A percentile compares a stretch with the other conserved stretches of the same genome.
Conservation (phyloP, 2,329 filamentous ascomycete genomes). For the Dothideomycetes sp. region DNA sequence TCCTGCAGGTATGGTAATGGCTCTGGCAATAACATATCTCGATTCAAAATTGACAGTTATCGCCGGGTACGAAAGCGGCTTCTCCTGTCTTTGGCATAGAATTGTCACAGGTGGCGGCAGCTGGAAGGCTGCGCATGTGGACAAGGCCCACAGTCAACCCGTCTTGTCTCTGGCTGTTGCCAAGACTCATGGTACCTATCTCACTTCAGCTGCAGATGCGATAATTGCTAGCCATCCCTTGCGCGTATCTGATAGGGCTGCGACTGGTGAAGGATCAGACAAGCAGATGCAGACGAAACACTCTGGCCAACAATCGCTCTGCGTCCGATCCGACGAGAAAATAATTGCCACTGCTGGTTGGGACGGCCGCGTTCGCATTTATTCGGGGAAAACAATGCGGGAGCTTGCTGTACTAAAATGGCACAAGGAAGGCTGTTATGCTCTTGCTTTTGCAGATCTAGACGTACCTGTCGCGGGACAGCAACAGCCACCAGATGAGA, state of each 20-base stretch:
- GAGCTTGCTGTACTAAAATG: constrained; percentile 89
- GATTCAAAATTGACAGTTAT: constrained; percentile 48
- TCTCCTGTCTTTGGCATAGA: constrained; percentile 43
- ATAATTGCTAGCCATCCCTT: constrained; percentile 67
- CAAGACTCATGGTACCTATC: constrained; percentile 44
- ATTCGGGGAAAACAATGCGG: constrained; percentile 67
- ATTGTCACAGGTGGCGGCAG: constrained; percentile 33
- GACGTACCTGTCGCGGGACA: not conserved
- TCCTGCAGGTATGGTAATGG: constrained; percentile 76
- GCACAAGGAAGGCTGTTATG: constrained; percentile 83
- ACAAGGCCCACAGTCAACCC: constrained; percentile 65
- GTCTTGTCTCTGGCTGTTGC: constrained; percentile 52
- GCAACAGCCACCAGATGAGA: too few relatives aligned
- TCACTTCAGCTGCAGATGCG: constrained; percentile 76
- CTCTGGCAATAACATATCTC: constrained; percentile 45
- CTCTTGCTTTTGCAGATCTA: constrained; percentile 57
- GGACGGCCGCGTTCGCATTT: constrained; percentile 75
- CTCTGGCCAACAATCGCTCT: constrained; percentile 74
- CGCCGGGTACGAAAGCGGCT: constrained; percentile 78
- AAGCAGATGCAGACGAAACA: constrained; percentile 60
- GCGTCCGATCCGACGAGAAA: constrained; percentile 65
- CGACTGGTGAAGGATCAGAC: constrained; percentile 4
- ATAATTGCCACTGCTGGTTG: constrained; percentile 88
- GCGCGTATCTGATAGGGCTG: constrained; percentile 18
- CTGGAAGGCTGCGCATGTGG: constrained; percentile 50